A percentile compares a stretch with the other conserved stretches of the same genome.
Conservation (phyloP, 2,329 filamentous ascomycete species). For the Monosporascus sp. region DNA sequence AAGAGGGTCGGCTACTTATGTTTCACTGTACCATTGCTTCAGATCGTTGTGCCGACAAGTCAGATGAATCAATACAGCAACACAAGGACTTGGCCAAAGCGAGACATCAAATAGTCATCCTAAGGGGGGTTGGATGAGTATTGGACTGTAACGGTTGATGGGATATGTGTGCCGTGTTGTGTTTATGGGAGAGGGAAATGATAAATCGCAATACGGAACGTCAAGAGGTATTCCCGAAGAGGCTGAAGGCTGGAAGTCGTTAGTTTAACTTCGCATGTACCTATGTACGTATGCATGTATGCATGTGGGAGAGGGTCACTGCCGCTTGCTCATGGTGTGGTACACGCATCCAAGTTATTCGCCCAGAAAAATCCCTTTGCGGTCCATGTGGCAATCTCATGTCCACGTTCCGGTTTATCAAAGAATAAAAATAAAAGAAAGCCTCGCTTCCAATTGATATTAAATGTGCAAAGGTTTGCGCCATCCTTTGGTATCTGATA, state of each 20-base stretch:
- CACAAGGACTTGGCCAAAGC: too few species aligned
- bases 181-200: too few species aligned
- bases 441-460: neutral
- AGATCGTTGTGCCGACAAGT: neutral
- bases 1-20: neutral
- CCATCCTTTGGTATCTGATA: neutral
- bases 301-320: neutral
- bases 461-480: neutral
- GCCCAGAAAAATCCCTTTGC: too few species aligned
- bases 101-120: too few species aligned
- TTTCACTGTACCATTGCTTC: neutral
- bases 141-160: too few species aligned
- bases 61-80: too few species aligned
- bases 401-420: too few species aligned
- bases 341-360: neutral
- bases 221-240: neutral
- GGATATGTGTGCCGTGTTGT: too few species aligned
- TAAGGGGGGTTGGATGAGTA: too few species aligned
- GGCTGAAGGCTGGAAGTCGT: neutral
- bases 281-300: neutral
- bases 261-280: neutral
- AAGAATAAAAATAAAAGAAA: too few species aligned
- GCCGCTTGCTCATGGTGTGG: neutral
- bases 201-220: neutral
- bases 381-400: too few species aligned